A percentile compares a stretch with the other conserved stretches of the same genome.
Evolutionary conservation across 2,329 filamentous ascomycete genomes (phyloP).

Genomic region (Lachnum nothofagi): DNA sequence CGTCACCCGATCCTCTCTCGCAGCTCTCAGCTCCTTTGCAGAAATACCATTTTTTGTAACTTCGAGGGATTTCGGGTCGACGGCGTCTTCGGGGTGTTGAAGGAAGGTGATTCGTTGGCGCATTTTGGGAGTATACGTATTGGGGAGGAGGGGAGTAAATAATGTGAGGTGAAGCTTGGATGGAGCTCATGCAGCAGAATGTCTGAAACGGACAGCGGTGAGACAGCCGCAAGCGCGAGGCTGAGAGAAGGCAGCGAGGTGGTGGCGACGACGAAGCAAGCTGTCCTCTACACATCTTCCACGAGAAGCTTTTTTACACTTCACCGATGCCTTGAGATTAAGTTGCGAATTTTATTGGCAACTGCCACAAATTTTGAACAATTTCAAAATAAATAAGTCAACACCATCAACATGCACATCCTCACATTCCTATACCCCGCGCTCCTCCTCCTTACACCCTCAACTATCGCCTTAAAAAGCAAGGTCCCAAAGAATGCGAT

Average conservation of each 20-base stretch:
- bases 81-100: constrained; percentile 55
- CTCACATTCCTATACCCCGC: constrained; percentile 20
- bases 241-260: constrained; percentile 3
- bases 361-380: not conserved
- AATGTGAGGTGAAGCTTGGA: constrained; percentile 5
- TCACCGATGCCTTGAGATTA: not conserved
- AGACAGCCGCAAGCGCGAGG: not conserved
- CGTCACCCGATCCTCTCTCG: constrained; percentile 75
- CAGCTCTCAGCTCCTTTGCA: constrained; percentile 58
- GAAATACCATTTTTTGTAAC: constrained; percentile 50
- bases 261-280: constrained; percentile 6
- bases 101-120: constrained; percentile 77
- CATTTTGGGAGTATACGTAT: constrained; percentile 45
- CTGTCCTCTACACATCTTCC: constrained; percentile 18
- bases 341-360: too few relatives aligned
- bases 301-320: not conserved
- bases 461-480: constrained; percentile 26
- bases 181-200: constrained; percentile 13
- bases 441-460: constrained; percentile 25
- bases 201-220: constrained; percentile 2
- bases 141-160: not conserved
- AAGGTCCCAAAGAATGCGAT: constrained; percentile 41
- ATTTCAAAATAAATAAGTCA: not conserved
- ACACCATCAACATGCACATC: constrained; percentile 21
- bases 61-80: constrained; percentile 60